Conservation (phyloP, 139 green algal species). For the Monoraphidium neglectum region DNA sequence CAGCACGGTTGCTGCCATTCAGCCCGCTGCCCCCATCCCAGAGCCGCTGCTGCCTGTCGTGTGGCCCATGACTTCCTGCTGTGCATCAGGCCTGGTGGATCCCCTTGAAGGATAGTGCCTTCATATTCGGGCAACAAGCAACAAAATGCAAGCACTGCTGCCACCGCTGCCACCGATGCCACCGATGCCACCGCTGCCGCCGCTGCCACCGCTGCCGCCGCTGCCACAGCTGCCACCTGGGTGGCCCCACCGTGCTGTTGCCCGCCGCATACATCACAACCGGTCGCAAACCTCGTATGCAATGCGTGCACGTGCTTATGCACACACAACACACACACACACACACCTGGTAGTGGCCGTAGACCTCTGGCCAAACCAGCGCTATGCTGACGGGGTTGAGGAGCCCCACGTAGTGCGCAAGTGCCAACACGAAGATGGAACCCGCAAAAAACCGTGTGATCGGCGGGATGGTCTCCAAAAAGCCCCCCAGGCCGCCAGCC, state of each 20-base stretch:
- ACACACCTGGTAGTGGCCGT: conserved; percentile 59
- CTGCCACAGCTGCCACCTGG: background rate
- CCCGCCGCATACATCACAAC: background rate
- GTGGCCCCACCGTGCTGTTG: background rate
- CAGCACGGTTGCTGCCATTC: too few relatives aligned
- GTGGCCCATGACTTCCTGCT: too few relatives aligned
- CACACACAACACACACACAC: too few relatives aligned
- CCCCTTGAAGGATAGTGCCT: too few relatives aligned
- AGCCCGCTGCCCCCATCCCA: too few relatives aligned
- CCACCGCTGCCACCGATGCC: too few relatives aligned
- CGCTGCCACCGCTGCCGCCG: background rate
- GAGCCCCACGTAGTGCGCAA: conserved; percentile 23
- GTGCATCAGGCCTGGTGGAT: too few relatives aligned
- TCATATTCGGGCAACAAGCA: too few relatives aligned
- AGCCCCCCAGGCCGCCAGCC: conserved; percentile 29
- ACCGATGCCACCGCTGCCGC: too few relatives aligned
- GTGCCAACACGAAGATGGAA: conserved; percentile 28
- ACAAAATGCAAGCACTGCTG: conserved; percentile 1
- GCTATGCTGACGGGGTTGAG: conserved; percentile 35
- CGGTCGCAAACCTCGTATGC: background rate
- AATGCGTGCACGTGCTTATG: background rate
- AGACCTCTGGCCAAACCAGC: conserved; percentile 37
- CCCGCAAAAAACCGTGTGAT: conserved; percentile 54
- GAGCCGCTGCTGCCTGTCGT: too few relatives aligned
- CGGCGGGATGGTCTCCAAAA: conserved; percentile 55